Conservation (phyloP, 2,329 filamentous ascomycete genomes). For the Colletotrichum agaves region DNA sequence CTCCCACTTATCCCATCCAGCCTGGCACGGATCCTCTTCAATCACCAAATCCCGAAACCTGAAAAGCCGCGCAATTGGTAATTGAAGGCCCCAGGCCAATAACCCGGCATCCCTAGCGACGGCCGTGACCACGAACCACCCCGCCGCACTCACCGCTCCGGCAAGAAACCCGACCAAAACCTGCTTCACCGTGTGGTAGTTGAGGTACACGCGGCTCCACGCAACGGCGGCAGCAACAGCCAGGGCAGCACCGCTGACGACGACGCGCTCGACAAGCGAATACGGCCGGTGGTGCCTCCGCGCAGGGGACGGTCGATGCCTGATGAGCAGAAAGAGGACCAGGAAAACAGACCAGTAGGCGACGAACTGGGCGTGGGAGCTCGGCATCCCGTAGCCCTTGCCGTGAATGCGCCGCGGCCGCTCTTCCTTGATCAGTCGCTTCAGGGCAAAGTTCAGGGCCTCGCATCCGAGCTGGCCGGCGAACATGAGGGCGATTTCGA, state of each 20-base stretch:
- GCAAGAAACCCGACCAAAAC: conserved; percentile 82
- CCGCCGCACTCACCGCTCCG: conserved; percentile 75
- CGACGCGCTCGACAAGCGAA: conserved; percentile 68
- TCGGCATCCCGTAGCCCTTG: conserved; percentile 97
- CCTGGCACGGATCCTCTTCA: conserved; percentile 88
- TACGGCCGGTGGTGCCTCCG: conserved; percentile 57
- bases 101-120: conserved; percentile 73
- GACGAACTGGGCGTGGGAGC: conserved; percentile 93
- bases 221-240: conserved; percentile 76
- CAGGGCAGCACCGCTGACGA: conserved; percentile 65
- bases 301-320: conserved; percentile 63
- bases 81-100: conserved; percentile 78
- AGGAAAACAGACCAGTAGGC: conserved; percentile 90
- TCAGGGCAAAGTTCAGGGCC: conserved; percentile 87
- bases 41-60: conserved; percentile 86
- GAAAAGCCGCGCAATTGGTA: conserved; percentile 71
- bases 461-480: conserved; percentile 92
- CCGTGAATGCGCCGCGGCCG: conserved; percentile 85
- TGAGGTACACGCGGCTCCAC: conserved; percentile 87
- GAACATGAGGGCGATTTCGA: conserved; percentile 90
- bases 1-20: conserved; percentile 95
- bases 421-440: conserved; percentile 92
- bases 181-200: conserved; percentile 90
- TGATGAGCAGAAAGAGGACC: conserved; percentile 83
- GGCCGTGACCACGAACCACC: conserved; percentile 83